Percentiles rank a stretch among this genome's conserved stretches.
phyloP scores from a whole-genome alignment of 2,329 filamentous ascomycete genomes.

The Blumeria hordei region DNA sequence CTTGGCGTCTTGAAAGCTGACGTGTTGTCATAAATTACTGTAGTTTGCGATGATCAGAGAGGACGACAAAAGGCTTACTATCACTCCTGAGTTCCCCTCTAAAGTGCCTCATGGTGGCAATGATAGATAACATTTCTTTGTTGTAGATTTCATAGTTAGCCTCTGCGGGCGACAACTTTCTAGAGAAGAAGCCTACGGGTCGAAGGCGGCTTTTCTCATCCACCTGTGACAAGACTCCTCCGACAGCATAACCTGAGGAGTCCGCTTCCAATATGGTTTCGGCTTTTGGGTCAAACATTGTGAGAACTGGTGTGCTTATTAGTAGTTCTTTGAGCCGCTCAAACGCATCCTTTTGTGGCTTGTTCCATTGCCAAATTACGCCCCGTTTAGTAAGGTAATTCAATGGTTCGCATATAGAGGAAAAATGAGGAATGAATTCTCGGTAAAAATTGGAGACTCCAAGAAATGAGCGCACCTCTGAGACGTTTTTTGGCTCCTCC shows the following conservation, averaged over 20 bases:
- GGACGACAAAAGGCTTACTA: too few relatives aligned
- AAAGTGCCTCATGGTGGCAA: background rate
- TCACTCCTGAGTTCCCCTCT: too few relatives aligned
- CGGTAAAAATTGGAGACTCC: background rate
- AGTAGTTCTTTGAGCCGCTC: too few relatives aligned
- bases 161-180: background rate
- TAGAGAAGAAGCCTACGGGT: background rate
- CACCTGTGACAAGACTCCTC: background rate
- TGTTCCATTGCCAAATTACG: too few relatives aligned
- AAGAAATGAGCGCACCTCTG: background rate
- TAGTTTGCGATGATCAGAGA: background rate
- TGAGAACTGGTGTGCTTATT: too few relatives aligned
- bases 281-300: background rate
- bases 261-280: background rate
- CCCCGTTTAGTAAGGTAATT: too few relatives aligned
- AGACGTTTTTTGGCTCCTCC: constrained; percentile 7
- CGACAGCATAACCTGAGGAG: background rate
- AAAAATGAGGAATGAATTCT: background rate
- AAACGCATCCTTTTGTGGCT: too few relatives aligned
- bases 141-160: background rate
- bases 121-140: background rate
- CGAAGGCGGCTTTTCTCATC: background rate
- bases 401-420: too few relatives aligned
- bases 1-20: background rate
- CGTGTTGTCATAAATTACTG: background rate